Base-by-base conservation (phyloP, 345 rosid species). In the Carallia brachiata region DNA sequence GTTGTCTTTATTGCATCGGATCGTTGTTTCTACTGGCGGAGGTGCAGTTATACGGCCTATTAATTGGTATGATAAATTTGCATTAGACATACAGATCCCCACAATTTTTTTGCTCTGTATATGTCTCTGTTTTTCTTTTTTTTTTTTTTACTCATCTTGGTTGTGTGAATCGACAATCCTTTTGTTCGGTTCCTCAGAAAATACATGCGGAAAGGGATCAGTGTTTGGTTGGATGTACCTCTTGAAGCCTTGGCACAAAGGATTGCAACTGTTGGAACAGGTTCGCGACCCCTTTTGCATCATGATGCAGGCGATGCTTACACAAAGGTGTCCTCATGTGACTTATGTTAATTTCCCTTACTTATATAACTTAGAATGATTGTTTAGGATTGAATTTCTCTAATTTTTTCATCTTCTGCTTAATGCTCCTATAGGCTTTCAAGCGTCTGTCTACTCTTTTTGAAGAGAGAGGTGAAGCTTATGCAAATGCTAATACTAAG, bases 1-100 rank as follows among this genome's bases (percentile, higher is more conserved):
- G 66, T 82, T 95, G 47, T 92, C 99, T 44, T 63, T 78, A 47
- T 84, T 73, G 85, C 83, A 80, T 65, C 81, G 62, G 54, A 79
- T 86, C 65, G 97, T 95, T 79, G 94, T 95, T 74, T 95, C 99
- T 65, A 95, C 99, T 0, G 99, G 99, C 27, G 98, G 99, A 71
- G 99, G 99, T 73, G 97, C 88, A 13, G 99, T 95, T 36, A 77
- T 81, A 16, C 79, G 78, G 65, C 92, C 96, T 23, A 73, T 86
- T 77, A 95, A 95, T 78, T 95, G 99, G 99, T 92, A 68, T 15
- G 44, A 47, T 44, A 52, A 40, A 40, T 40, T 9, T 62, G 75
- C 15, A 31, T 65, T 30, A 19, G 40, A 62, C 44, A 37, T 10
- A 2, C 36, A 32, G 59, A 39, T 50, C 17, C 30, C 62, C 32